These are phyloP conservation scores for Shiraia bambusicola DNA, from an alignment of 2,329 filamentous ascomycete species.

Conservation along the genomic window DNA sequence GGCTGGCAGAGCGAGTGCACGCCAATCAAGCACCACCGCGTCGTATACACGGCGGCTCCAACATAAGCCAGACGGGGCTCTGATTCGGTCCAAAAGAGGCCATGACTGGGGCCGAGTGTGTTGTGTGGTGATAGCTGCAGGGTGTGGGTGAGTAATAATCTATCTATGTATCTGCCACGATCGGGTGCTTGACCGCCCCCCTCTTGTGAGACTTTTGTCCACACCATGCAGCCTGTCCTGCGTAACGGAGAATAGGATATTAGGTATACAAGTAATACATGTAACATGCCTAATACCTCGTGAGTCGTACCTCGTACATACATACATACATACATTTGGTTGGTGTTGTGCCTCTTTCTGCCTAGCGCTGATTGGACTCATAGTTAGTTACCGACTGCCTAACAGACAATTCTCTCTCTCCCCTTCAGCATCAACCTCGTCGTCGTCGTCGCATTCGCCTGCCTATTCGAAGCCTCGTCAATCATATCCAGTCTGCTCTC, in stretches of 20 bases:
- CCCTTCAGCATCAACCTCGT: constrained; percentile 1
- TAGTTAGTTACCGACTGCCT: too few species aligned
- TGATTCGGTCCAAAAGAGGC: constrained; percentile 21
- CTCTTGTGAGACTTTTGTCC: constrained; percentile 17
- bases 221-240: too few species aligned
- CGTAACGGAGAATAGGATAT: too few species aligned
- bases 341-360: constrained; percentile 1
- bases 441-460: constrained; percentile 1
- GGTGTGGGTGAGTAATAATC: too few species aligned
- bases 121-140: constrained; percentile 21
- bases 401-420: too few species aligned
- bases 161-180: constrained; percentile 13
- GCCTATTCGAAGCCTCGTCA: neutral
- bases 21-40: constrained; percentile 20
- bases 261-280: too few species aligned
- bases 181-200: constrained; percentile 30
- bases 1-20: constrained; percentile 19
- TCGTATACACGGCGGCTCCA: constrained; percentile 20
- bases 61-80: constrained; percentile 10
- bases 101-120: constrained; percentile 20
- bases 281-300: constrained; percentile 9
- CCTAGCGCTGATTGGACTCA: constrained; percentile 20
- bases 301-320: constrained; percentile 11
- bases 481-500: constrained; percentile 14
- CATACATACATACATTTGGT: constrained; percentile 7